Evolutionary conservation across 2,329 filamentous ascomycete genomes (phyloP).

Genomic region (Chalaropsis ovoidea): DNA sequence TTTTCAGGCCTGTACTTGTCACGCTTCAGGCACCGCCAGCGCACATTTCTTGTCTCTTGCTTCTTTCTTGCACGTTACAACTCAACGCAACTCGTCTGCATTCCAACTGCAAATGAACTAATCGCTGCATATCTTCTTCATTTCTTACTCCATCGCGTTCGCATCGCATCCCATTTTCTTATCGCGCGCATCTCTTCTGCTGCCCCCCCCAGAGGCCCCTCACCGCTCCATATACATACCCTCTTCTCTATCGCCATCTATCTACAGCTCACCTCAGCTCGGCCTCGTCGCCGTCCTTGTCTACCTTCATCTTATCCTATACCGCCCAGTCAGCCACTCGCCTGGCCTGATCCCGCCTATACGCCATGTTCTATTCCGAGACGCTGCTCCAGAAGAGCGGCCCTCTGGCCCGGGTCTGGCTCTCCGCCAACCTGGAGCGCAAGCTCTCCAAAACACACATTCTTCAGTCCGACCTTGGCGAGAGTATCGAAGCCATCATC

Average conservation of each 20-base stretch:
- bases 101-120: background rate
- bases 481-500: constrained; percentile 91
- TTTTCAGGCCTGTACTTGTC: background rate
- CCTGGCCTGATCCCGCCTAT: constrained; percentile 24
- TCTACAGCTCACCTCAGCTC: background rate
- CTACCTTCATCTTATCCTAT: constrained; percentile 9
- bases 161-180: background rate
- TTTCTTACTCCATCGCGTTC: constrained; percentile 8
- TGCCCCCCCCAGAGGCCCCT: background rate
- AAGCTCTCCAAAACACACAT: constrained; percentile 97
- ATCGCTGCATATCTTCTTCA: background rate
- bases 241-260: constrained; percentile 4
- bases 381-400: constrained; percentile 92
- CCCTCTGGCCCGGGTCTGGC: constrained; percentile 93
- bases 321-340: background rate
- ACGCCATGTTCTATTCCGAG: constrained; percentile 92
- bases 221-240: background rate
- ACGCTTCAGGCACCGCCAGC: background rate
- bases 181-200: constrained; percentile 9
- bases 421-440: constrained; percentile 94
- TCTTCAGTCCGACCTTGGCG: constrained; percentile 84
- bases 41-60: constrained; percentile 1
- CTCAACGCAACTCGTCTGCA: background rate
- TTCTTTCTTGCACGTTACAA: background rate
- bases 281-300: background rate